phyloP scores from a whole-genome alignment of 2,329 filamentous ascomycete genomes.

The Podosphaera xanthii region DNA sequence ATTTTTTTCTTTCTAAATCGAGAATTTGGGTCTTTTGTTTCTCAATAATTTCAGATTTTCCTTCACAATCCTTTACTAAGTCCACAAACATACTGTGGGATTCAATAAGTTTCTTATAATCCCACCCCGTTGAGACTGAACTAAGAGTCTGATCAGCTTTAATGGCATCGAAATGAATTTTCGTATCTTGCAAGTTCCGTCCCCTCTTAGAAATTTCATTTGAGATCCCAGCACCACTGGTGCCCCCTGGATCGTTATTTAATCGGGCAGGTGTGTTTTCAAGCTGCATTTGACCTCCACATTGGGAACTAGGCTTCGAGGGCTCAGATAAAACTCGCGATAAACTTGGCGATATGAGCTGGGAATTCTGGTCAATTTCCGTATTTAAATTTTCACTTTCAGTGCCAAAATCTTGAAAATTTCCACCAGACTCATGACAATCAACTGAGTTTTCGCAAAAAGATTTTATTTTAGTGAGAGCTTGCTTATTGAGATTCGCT shows the following conservation, averaged over 20 bases:
- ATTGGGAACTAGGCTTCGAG: no score
- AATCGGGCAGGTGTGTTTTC: neutral
- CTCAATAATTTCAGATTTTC: slow-evolving; percentile 1
- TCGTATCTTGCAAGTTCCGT: neutral
- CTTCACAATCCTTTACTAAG: neutral
- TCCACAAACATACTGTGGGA: neutral
- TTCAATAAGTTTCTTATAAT: slow-evolving; percentile 1
- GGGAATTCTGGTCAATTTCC: neutral
- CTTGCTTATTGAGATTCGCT: no score
- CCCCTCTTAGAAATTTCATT: neutral
- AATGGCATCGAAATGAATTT: neutral
- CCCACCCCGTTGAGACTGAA: no score
- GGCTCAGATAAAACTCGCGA: no score
- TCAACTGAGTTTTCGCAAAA: no score
- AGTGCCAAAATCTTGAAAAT: no score
- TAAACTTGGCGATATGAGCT: neutral
- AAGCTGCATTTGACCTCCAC: no score
- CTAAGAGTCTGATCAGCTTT: neutral
- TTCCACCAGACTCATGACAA: no score
- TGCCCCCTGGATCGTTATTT: neutral
- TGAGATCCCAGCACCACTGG: neutral
- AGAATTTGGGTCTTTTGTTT: slow-evolving; percentile 5
- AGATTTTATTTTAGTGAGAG: no score
- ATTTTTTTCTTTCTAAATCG: slow-evolving; percentile 5
- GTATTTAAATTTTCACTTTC: neutral